Percentiles rank a stretch among this genome's conserved stretches.
Conservation (phyloP, 352 stramenopile genomes). For the Pelagophyceae sp. region DNA sequence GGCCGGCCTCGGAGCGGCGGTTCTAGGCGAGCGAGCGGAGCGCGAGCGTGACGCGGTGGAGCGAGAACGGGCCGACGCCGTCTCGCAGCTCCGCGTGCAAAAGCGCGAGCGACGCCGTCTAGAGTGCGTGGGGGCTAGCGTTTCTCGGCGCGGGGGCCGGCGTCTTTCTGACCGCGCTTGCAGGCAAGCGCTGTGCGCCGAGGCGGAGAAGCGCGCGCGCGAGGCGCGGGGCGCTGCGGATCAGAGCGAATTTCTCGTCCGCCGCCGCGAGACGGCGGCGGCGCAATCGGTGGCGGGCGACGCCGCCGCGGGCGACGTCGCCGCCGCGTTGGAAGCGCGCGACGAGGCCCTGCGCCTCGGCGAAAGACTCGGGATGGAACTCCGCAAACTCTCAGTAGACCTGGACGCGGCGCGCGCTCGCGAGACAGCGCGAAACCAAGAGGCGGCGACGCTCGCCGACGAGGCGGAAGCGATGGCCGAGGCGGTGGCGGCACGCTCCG, state of each 20-base stretch:
- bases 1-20: too few species aligned
- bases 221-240: background rate
- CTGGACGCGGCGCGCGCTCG: too few species aligned
- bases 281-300: too few species aligned
- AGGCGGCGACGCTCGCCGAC: background rate
- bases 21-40: background rate
- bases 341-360: background rate
- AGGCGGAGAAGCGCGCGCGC: conserved; percentile 1
- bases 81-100: background rate
- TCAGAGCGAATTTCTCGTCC: background rate
- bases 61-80: background rate
- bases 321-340: background rate
- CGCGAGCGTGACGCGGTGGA: background rate
- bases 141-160: background rate
- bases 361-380: background rate
- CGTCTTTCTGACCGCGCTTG: background rate
- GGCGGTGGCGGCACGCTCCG: background rate
- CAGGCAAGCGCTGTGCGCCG: background rate
- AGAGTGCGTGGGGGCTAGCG: too few species aligned
- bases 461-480: background rate
- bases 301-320: too few species aligned
- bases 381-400: too few species aligned
- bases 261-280: too few species aligned
- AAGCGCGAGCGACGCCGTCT: background rate
- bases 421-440: too few species aligned